Conservation (phyloP, 305 asterid species). For the Lippia alba region DNA sequence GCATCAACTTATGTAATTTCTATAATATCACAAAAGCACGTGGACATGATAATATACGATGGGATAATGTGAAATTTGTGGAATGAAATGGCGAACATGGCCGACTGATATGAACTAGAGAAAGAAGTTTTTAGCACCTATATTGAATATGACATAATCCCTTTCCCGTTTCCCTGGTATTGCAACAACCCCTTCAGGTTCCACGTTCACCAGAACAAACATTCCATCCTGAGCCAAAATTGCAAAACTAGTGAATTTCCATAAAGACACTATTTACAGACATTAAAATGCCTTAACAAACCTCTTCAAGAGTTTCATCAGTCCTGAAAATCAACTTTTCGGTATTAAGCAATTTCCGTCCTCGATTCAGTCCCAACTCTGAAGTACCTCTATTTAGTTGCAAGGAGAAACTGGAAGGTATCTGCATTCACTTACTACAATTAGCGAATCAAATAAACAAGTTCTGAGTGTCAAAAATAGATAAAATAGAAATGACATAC, state of each 20-base stretch:
- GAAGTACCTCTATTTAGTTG: conserved; percentile 57
- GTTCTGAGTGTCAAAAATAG: neutral
- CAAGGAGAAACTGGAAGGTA: conserved; percentile 76
- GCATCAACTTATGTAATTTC: neutral
- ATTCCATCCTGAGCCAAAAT: conserved; percentile 52
- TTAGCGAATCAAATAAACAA: conserved; percentile 10
- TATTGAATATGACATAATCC: conserved; percentile 58
- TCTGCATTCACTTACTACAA: conserved; percentile 49
- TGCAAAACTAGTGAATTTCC: conserved; percentile 21
- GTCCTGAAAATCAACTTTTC: conserved; percentile 78
- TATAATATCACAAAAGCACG: conserved; percentile 9
- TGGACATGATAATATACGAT: conserved; percentile 10
- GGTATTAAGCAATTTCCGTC: conserved; percentile 82
- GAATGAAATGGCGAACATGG: neutral
- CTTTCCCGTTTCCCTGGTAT: conserved; percentile 68
- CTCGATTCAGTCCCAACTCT: conserved; percentile 50
- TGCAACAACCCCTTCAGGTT: conserved; percentile 85
- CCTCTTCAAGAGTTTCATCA: conserved; percentile 53
- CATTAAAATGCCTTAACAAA: conserved; percentile 27
- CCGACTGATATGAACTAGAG: neutral
- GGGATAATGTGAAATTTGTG: neutral
- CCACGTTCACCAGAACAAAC: conserved; percentile 63
- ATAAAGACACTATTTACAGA: conserved; percentile 1
- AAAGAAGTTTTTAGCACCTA: conserved; percentile 50
- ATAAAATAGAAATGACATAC: conserved; percentile 36